Percentiles rank a stretch among this genome's conserved stretches.
phyloP scores from a whole-genome alignment of 2,329 filamentous ascomycete species.

The Didymella pomorum region DNA sequence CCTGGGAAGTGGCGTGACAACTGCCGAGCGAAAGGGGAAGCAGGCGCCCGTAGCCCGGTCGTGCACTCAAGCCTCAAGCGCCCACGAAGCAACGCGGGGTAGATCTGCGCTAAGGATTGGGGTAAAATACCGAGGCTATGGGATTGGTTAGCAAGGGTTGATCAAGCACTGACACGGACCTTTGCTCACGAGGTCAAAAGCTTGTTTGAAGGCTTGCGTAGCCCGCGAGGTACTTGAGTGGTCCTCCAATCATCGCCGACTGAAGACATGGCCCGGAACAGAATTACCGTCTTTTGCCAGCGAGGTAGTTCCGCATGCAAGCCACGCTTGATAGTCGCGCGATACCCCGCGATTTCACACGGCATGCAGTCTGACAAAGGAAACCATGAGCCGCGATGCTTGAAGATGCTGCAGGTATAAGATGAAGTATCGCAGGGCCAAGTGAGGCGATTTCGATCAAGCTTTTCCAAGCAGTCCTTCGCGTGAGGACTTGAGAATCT shows the following conservation, averaged over 20 bases:
- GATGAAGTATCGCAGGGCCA: not conserved
- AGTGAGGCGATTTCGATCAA: not conserved
- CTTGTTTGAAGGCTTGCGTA: slow-evolving; percentile 11
- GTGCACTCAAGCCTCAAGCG: not conserved
- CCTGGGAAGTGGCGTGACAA: not conserved
- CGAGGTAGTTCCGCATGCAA: not conserved
- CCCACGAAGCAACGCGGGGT: slow-evolving; percentile 2
- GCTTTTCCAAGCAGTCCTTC: not conserved
- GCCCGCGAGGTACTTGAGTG: not conserved
- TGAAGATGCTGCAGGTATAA: not conserved
- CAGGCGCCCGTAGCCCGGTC: not conserved
- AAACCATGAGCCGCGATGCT: not conserved
- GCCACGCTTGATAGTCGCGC: not conserved
- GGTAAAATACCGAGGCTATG: slow-evolving; percentile 5
- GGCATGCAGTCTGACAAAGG: not conserved
- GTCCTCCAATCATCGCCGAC: not conserved
- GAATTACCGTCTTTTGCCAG: slow-evolving; percentile 13
- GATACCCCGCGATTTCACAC: slow-evolving; percentile 6
- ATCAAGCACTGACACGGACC: not conserved
- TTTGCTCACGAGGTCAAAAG: slow-evolving; percentile 7
- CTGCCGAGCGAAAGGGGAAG: not conserved
- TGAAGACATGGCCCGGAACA: not conserved
- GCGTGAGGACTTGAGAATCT: not conserved
- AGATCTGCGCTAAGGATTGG: slow-evolving; percentile 1
- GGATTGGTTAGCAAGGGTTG: not conserved